Evolutionary conservation across 768 basidiomycete species (phyloP).

Genomic region (Mycena rebaudengoi): DNA sequence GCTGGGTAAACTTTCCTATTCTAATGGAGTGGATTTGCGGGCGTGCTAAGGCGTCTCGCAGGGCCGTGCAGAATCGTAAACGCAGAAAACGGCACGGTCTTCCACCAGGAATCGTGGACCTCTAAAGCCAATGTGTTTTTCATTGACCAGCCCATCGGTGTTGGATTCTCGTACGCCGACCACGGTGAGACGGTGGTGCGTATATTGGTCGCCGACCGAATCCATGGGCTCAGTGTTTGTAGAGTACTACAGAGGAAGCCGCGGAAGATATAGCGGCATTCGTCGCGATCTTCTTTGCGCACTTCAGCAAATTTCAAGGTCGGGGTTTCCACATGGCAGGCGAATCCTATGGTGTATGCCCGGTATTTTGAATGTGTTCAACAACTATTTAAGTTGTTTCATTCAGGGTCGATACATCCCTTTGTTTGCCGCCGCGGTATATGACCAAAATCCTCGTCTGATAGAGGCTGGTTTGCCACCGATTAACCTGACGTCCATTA

Average conservation of each 20-base stretch:
- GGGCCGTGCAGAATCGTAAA: constrained; percentile 60
- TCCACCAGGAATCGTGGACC: constrained; percentile 58
- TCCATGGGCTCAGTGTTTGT: constrained; percentile 39
- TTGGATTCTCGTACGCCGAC: constrained; percentile 56
- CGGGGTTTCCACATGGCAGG: constrained; percentile 53
- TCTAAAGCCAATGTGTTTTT: constrained; percentile 55
- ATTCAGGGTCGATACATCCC: constrained; percentile 60
- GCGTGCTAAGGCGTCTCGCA: not conserved
- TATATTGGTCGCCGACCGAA: constrained; percentile 44
- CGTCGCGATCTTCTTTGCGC: constrained; percentile 63
- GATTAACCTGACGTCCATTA: constrained; percentile 56
- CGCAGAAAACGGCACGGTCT: constrained; percentile 47
- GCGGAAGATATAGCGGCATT: constrained; percentile 64
- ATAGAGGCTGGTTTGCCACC: constrained; percentile 53
- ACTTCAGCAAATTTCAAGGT: constrained; percentile 60
- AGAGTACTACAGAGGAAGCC: constrained; percentile 61
- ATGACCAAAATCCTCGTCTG: constrained; percentile 54
- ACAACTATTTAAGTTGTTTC: not conserved
- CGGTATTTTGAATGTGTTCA: not conserved
- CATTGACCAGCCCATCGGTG: constrained; percentile 54
- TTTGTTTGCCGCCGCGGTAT: constrained; percentile 55
- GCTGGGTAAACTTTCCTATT: constrained; percentile 45
- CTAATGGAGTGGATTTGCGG: not conserved
- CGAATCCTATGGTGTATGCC: constrained; percentile 62
- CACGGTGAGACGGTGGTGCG: constrained; percentile 30